Evolutionary conservation across 345 rosid genomes (phyloP).

Genomic region (Populus nigra): DNA sequence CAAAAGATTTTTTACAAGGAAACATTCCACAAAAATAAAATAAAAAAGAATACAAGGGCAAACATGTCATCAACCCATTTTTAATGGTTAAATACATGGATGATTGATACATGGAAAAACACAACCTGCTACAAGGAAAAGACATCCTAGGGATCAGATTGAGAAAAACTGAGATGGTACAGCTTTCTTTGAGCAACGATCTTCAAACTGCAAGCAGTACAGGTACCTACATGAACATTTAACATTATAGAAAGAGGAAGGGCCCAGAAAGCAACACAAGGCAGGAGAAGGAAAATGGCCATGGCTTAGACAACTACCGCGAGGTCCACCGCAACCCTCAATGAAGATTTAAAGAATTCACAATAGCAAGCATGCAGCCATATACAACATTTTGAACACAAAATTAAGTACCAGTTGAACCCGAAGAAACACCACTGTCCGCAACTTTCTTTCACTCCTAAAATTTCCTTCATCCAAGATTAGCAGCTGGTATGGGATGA

Average conservation of each 20-base stretch:
- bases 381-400: background rate
- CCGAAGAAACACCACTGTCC: background rate
- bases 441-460: slow-evolving; percentile 5
- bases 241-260: background rate
- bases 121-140: too few relatives aligned
- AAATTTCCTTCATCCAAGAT: background rate
- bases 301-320: background rate
- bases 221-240: background rate
- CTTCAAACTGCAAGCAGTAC: background rate
- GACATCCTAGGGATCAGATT: background rate
- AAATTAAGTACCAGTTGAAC: background rate
- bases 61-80: too few relatives aligned
- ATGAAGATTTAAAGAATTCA: background rate
- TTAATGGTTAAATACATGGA: too few relatives aligned
- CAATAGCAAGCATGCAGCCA: background rate
- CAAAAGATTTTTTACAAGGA: too few relatives aligned
- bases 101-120: too few relatives aligned
- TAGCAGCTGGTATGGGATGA: background rate
- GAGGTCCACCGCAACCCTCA: background rate
- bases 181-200: background rate
- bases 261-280: background rate
- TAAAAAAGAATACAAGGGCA: too few relatives aligned
- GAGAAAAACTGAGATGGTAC: background rate
- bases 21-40: too few relatives aligned
- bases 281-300: background rate